Conservation (phyloP, 148 eudicot species). For the Heliamphora exappendiculata region DNA sequence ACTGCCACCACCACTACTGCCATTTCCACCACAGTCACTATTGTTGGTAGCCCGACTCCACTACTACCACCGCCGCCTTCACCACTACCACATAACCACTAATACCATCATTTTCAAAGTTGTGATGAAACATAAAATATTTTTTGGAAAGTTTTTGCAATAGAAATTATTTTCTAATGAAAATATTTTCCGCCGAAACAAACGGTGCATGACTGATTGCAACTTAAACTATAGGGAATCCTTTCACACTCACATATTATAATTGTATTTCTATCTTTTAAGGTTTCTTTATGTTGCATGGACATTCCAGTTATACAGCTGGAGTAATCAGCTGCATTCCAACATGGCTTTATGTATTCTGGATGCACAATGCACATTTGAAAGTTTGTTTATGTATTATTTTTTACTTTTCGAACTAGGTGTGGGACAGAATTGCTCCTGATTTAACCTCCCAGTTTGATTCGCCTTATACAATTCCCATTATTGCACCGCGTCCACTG, state of each 20-base stretch:
- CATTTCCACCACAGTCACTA: too few species aligned
- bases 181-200: too few species aligned
- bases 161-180: too few species aligned
- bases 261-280: not conserved
- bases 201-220: too few species aligned
- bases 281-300: not conserved
- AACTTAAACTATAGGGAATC: not conserved
- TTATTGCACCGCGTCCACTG: conserved; percentile 82
- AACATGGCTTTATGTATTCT: not conserved
- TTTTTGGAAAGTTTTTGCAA: too few species aligned
- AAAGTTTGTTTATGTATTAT: not conserved
- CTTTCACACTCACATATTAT: too few species aligned
- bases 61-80: too few species aligned
- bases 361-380: not conserved
- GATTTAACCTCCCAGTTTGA: conserved; percentile 84
- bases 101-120: too few species aligned
- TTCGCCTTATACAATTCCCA: conserved; percentile 69
- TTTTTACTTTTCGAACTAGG: conserved; percentile 33
- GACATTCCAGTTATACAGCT: not conserved
- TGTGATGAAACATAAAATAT: too few species aligned
- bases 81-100: too few species aligned
- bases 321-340: not conserved
- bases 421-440: conserved; percentile 91
- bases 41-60: too few species aligned
- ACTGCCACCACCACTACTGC: too few species aligned